Base-by-base conservation (phyloP, 2,329 filamentous ascomycete genomes). In the Curvularia eragrostidis region DNA sequence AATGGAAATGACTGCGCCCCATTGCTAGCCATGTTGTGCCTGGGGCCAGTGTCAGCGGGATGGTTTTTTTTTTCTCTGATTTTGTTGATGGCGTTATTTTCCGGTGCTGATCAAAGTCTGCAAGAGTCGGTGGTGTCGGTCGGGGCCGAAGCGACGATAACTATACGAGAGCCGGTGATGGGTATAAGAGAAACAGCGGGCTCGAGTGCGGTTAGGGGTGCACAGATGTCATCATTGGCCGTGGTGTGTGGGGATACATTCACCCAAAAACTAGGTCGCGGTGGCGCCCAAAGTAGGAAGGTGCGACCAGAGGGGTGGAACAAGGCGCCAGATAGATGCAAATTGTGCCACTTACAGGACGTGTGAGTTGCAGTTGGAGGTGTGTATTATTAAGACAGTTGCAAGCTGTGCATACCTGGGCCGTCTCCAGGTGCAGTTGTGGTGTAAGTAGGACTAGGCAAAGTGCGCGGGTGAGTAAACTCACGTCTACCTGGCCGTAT, bases 1-100 rank as follows among this genome's bases (percentile, higher is more conserved):
- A 75, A 36, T 13, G 73, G 73, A 26, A 73, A 69, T 5, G 59
- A 55, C 44, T 66, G 62, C 8, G 55, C 54, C 32, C 54, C 39
- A 24, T 49, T 62, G 48, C 53, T 62, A 39, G 69, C 63, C 71
- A 75, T 74, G 54, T 44, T 55, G 60, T 47, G 24, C 38, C n/a
- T 48, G 13, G 24, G 28, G 28, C 21, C 18, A 13, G 38, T 28
- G 41, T 52, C 30, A 38, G 50, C 26, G 32, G 28, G 15, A 21
- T 39, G 13, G 23, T 12, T 41, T 28, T 26, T 32, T 34, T 34
- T 28, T 8, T 28, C 26, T 23, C 18, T 50, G 26, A 10, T 9
- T 23, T 23, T n/a, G 36, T 38, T n/a, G 34, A 19, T 21, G 48
- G n/a, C 41, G 19, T 28, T 48, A 18, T n/a, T 30, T 39, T 28